Evolutionary conservation across 1,284 basidiomycete species (phyloP).

Genomic region (Microbotryum lychnidis-dioicae): DNA sequence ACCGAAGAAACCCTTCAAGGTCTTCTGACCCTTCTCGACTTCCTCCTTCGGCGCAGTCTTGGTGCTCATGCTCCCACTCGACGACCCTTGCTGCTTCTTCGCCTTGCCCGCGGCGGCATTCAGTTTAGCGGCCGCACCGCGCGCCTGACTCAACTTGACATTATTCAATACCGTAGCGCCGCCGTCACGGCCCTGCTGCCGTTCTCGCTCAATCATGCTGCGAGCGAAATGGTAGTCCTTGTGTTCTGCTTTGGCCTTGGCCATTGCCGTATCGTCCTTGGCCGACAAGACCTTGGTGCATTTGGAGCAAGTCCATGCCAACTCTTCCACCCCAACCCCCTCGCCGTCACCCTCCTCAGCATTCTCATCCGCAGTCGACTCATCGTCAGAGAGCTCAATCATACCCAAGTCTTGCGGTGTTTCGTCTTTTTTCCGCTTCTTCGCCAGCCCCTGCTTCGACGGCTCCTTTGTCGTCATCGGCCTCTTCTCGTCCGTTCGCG

Average conservation of each 20-base stretch:
- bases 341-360: neutral
- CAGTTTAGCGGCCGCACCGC: neutral
- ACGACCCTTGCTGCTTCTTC: neutral
- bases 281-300: conserved; percentile 5
- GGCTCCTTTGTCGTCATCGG: conserved; percentile 4
- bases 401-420: neutral
- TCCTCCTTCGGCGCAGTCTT: neutral
- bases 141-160: neutral
- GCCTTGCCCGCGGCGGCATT: neutral
- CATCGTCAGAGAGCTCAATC: neutral
- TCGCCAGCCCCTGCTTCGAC: neutral
- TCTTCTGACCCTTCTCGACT: conserved; percentile 22
- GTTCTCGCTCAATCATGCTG: conserved; percentile 51
- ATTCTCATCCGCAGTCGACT: neutral
- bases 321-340: neutral
- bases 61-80: neutral
- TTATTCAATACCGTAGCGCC: neutral
- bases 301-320: neutral
- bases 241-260: conserved; percentile 59
- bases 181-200: neutral
- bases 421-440: conserved; percentile 6
- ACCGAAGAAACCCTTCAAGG: conserved; percentile 25
- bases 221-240: conserved; percentile 78
- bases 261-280: conserved; percentile 37
- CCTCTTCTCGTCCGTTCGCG: neutral